A percentile compares a stretch with the other conserved stretches of the same genome.
These are phyloP conservation scores for Termitomyces sp. DNA, from an alignment of 768 basidiomycete species.

Conservation along the genomic window DNA sequence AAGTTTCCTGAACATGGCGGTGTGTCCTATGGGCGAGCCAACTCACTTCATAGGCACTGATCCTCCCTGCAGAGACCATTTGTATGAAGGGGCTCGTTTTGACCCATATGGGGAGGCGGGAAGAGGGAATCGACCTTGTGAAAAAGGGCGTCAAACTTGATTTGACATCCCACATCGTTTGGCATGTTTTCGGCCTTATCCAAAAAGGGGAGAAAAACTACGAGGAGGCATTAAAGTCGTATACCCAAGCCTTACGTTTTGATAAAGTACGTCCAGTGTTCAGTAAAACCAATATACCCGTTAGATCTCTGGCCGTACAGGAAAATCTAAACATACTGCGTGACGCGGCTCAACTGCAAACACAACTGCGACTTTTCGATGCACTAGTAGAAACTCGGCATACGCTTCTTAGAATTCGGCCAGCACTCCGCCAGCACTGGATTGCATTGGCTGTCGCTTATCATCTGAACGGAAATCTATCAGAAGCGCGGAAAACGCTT, in stretches of 20 bases:
- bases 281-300: conserved; percentile 1
- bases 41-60: not conserved
- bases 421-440: conserved; percentile 86
- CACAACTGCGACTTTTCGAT: conserved; percentile 80
- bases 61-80: conserved; percentile 64
- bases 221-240: conserved; percentile 90
- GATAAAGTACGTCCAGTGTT: conserved; percentile 62
- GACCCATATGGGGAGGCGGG: conserved; percentile 73
- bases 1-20: conserved; percentile 96
- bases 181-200: conserved; percentile 97
- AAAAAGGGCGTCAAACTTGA: conserved; percentile 81
- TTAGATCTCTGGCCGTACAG: conserved; percentile 31
- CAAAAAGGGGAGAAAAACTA: conserved; percentile 94
- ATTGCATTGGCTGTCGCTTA: conserved; percentile 83
- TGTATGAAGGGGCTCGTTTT: conserved; percentile 94
- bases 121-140: conserved; percentile 77
- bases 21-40: conserved; percentile 26
- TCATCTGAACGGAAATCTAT: conserved; percentile 71
- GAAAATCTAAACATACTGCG: conserved; percentile 92
- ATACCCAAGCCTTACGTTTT: conserved; percentile 80
- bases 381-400: conserved; percentile 77
- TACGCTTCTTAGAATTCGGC: conserved; percentile 72
- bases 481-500: conserved; percentile 66
- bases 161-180: conserved; percentile 87
- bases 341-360: conserved; percentile 84